A percentile compares a stretch with the other conserved stretches of the same genome.
Evolutionary conservation across 192 early-diverging fungal genomes (phyloP).

Genomic region (Spinellus fusiger): DNA sequence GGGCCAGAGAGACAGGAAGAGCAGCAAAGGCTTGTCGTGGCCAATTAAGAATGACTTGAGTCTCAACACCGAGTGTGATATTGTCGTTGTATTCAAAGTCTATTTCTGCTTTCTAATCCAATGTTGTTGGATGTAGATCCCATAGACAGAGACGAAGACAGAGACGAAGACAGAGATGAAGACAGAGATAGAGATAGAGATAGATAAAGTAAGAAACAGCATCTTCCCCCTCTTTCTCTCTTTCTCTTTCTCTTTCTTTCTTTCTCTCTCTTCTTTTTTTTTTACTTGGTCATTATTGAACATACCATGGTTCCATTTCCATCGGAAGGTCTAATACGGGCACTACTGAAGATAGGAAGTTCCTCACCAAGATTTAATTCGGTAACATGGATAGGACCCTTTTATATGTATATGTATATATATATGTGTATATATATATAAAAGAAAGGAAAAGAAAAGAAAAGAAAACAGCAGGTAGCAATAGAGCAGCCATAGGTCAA

Average conservation of each 20-base stretch:
- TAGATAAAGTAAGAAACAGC: background rate
- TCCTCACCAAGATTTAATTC: constrained; percentile 52
- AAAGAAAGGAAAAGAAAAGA: background rate
- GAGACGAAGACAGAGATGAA: background rate
- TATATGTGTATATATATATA: background rate
- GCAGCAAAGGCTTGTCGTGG: constrained; percentile 84
- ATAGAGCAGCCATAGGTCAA: no score
- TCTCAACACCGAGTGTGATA: constrained; percentile 89
- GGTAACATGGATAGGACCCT: constrained; percentile 56
- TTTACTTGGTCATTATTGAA: background rate
- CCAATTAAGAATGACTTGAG: constrained; percentile 93
- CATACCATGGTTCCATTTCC: constrained; percentile 47
- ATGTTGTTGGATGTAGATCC: background rate
- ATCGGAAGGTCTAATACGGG: constrained; percentile 48
- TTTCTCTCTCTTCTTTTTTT: background rate
- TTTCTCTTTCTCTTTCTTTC: no score
- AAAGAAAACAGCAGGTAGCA: no score
- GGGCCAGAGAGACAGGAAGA: constrained; percentile 80
- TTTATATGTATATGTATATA: background rate
- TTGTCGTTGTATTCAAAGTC: constrained; percentile 88
- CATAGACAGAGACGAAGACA: background rate
- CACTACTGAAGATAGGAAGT: constrained; percentile 51
- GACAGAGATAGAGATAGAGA: background rate
- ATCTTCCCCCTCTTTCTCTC: background rate
- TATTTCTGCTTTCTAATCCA: constrained; percentile 60